These are phyloP conservation scores for Pseudogymnoascus sp. DNA, from an alignment of 2,329 filamentous ascomycete species.

Conservation along the genomic window DNA sequence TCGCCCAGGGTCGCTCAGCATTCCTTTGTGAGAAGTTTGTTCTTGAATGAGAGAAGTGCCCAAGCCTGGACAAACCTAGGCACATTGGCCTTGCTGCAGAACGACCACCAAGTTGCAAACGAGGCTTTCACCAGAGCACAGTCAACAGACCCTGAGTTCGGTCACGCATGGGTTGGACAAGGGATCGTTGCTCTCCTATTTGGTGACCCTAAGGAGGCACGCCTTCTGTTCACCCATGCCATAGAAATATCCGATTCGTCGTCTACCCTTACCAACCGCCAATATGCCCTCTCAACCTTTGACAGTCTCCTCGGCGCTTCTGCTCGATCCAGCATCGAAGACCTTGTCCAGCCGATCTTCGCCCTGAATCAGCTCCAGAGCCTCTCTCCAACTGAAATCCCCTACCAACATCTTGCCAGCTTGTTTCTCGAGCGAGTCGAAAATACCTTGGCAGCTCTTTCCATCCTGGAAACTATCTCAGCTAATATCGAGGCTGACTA, in stretches of 20 bases:
- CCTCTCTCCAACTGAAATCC: conserved; percentile 61
- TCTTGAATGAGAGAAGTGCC: conserved; percentile 80
- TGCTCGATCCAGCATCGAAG: conserved; percentile 43
- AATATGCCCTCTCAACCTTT: conserved; percentile 75
- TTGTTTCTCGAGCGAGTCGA: conserved; percentile 75
- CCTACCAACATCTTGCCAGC: conserved; percentile 68
- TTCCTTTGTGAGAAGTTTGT: conserved; percentile 83
- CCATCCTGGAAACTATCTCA: conserved; percentile 59
- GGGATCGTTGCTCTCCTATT: conserved; percentile 72
- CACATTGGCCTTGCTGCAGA: conserved; percentile 74
- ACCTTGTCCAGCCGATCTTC: conserved; percentile 78
- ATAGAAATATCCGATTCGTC: conserved; percentile 85
- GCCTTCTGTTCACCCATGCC: conserved; percentile 82
- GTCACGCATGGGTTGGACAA: conserved; percentile 90
- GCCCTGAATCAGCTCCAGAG: conserved; percentile 73
- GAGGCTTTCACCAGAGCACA: conserved; percentile 85
- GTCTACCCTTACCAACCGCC: conserved; percentile 62
- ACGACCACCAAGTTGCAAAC: conserved; percentile 79
- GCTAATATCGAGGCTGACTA: conserved; percentile 69
- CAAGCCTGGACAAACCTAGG: conserved; percentile 88
- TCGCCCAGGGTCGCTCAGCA: conserved; percentile 88
- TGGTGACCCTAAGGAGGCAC: conserved; percentile 68
- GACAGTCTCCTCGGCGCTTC: conserved; percentile 63
- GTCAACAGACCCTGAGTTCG: conserved; percentile 88
- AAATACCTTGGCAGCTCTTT: conserved; percentile 56